A percentile compares a stretch with the other conserved stretches of the same genome.
Conservation (phyloP, 225 moss, liverwort and hornwort species). For the Marchantia polymorpha region DNA sequence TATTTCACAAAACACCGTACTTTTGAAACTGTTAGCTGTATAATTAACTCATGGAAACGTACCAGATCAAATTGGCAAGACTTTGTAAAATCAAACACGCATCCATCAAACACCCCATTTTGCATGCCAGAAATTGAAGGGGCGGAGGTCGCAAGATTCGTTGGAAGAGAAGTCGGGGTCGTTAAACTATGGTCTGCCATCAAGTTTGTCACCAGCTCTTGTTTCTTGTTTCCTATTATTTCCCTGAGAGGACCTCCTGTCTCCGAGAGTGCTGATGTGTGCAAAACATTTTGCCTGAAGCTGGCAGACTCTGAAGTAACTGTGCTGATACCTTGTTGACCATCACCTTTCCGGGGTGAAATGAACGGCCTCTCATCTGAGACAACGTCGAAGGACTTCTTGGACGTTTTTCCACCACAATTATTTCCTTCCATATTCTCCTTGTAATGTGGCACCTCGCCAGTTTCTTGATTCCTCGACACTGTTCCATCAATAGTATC, state of each 20-base stretch:
- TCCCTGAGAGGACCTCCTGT: background rate
- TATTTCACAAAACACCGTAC: too few relatives aligned
- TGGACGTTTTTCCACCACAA: background rate
- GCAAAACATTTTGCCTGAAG: background rate
- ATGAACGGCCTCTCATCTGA: constrained; percentile 14
- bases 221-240: background rate
- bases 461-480: background rate
- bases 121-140: background rate
- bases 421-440: background rate
- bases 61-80: constrained; percentile 48
- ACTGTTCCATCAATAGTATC: background rate
- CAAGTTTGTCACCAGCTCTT: background rate
- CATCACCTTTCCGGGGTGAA: constrained; percentile 18
- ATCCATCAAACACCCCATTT: constrained; percentile 46
- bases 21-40: background rate
- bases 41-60: background rate
- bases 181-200: background rate
- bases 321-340: background rate
- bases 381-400: background rate
- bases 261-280: background rate
- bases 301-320: background rate
- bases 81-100: constrained; percentile 56
- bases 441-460: background rate
- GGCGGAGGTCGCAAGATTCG: background rate
- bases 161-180: constrained; percentile 6